phyloP scores from a whole-genome alignment of 2,329 filamentous ascomycete species.

The Apiospora saccharicola region DNA sequence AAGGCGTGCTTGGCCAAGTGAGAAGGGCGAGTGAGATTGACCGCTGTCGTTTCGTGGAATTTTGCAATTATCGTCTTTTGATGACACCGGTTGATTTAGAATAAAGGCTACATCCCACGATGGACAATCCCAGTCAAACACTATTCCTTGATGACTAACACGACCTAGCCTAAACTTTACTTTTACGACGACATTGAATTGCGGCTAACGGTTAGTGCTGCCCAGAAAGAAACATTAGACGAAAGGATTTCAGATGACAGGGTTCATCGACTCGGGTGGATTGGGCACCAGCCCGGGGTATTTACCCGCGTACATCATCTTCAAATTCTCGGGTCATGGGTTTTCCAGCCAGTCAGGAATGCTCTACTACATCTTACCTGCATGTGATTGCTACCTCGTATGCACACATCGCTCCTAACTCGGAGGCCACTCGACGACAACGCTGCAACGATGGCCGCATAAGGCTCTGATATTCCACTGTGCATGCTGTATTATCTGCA shows the following conservation, averaged over 20 bases:
- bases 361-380: background rate
- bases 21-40: background rate
- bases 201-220: no score
- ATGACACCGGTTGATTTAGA: background rate
- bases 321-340: background rate
- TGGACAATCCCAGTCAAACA: background rate
- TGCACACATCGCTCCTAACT: background rate
- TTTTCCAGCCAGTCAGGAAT: background rate
- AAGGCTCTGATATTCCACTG: no score
- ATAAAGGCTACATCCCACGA: background rate
- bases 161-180: background rate
- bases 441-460: background rate
- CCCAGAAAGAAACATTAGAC: background rate
- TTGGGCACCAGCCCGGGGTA: background rate
- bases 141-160: background rate
- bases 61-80: background rate
- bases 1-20: background rate
- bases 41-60: background rate
- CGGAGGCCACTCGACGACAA: background rate
- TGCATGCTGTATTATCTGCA: no score
- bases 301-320: background rate
- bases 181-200: background rate
- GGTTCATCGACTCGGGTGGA: background rate
- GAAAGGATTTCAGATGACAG: background rate
- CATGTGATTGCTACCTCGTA: background rate